A percentile compares a stretch with the other conserved stretches of the same genome.
Conservation (phyloP, 768 basidiomycete species). For the Vishniacozyma victoriae region DNA sequence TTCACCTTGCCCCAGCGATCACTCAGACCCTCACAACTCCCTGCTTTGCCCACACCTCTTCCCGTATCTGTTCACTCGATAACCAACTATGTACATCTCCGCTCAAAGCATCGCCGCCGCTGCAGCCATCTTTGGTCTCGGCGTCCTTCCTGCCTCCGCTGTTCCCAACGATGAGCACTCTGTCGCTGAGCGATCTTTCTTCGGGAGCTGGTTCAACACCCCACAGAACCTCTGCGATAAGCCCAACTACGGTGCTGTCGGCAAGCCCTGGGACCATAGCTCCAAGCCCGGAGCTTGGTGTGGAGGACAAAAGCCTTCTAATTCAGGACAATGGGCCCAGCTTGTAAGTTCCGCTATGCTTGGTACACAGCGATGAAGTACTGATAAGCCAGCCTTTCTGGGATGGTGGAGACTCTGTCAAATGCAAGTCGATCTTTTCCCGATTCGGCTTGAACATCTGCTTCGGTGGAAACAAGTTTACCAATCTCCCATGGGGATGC, state of each 20-base stretch:
- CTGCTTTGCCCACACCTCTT: constrained; percentile 10
- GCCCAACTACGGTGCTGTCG: constrained; percentile 19
- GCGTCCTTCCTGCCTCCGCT: constrained; percentile 3
- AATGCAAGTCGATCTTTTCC: constrained; percentile 4
- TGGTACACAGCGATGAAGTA: too few species aligned
- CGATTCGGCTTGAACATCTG: constrained; percentile 14
- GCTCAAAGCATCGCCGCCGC: constrained; percentile 13
- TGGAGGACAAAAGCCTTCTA: constrained; percentile 19
- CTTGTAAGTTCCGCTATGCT: too few species aligned
- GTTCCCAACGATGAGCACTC: constrained; percentile 8
- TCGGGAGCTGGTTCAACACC: background rate
- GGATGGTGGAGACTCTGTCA: constrained; percentile 17
- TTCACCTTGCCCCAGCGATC: constrained; percentile 8
- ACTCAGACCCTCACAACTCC: constrained; percentile 1
- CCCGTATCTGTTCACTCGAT: constrained; percentile 4
- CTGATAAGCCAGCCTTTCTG: constrained; percentile 11
- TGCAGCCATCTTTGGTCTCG: constrained; percentile 10
- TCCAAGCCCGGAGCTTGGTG: constrained; percentile 25
- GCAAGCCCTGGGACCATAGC: constrained; percentile 16
- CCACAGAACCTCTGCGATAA: constrained; percentile 20
- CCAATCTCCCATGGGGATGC: constrained; percentile 14
- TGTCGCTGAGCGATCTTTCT: background rate
- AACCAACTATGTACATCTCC: constrained; percentile 26
- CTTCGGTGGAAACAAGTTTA: constrained; percentile 17
- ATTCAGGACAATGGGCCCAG: constrained; percentile 14